Conservation (phyloP, 345 rosid genomes). For the Mallotus nudiflorus region DNA sequence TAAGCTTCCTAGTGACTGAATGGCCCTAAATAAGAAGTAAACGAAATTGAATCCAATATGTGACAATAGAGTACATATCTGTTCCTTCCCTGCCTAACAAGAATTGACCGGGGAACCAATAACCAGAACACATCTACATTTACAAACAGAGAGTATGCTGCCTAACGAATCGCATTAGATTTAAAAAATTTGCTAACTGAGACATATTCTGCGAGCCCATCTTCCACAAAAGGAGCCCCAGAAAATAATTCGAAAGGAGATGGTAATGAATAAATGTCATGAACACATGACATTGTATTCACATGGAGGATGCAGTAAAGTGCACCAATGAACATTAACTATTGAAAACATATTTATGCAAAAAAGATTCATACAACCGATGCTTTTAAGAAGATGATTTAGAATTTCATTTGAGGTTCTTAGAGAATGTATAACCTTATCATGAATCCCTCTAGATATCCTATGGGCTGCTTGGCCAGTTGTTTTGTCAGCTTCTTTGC, state of each 20-base stretch:
- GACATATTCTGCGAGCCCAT: not conserved
- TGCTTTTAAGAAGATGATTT: not conserved
- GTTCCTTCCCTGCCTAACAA: not conserved
- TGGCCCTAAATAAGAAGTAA: conserved; percentile 56
- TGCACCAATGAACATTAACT: not conserved
- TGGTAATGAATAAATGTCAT: not conserved
- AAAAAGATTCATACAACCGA: not conserved
- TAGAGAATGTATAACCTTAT: conserved; percentile 49
- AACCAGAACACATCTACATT: not conserved
- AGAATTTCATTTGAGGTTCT: not conserved
- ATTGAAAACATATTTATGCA: not conserved
- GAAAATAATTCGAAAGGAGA: not conserved
- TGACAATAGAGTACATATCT: not conserved
- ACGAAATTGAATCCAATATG: conserved; percentile 9
- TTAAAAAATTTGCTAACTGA: not conserved
- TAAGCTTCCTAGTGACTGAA: conserved; percentile 70
- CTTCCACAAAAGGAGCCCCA: too few species aligned
- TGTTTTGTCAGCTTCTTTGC: conserved; percentile 73
- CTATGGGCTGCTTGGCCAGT: conserved; percentile 79
- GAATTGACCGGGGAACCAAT: not conserved
- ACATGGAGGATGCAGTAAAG: not conserved
- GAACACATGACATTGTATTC: not conserved
- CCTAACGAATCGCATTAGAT: not conserved
- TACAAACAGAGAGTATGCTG: not conserved
- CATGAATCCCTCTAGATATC: conserved; percentile 76